Conservation (phyloP, 371 early-diverging fungal species). For the Umbelopsis sp. region DNA sequence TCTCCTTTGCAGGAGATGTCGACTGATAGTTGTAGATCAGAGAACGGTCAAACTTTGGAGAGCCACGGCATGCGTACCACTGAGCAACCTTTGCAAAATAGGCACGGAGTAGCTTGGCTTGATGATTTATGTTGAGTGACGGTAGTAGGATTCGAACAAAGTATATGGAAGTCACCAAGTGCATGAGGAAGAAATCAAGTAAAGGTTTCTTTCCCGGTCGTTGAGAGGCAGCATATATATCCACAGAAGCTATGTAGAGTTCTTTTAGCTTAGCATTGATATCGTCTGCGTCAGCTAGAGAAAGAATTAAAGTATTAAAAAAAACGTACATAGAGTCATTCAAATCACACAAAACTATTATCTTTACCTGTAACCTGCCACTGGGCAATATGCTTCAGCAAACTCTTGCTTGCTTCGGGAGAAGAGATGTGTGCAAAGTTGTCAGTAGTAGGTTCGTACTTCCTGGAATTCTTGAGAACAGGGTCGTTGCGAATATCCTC, state of each 20-base stretch:
- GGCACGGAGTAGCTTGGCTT: background rate
- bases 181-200: constrained; percentile 19
- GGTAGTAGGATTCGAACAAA: constrained; percentile 1
- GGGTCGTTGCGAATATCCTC: constrained; percentile 2
- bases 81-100: background rate
- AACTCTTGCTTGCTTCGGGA: background rate
- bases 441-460: background rate
- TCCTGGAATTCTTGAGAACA: background rate
- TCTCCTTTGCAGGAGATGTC: background rate
- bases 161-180: constrained; percentile 16
- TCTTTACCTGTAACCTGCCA: constrained; percentile 13
- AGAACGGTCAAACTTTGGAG: constrained; percentile 4
- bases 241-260: background rate
- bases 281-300: constrained; percentile 7
- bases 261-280: constrained; percentile 2
- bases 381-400: background rate
- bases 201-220: constrained; percentile 4
- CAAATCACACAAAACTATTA: background rate
- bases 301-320: too few relatives aligned
- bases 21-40: background rate
- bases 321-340: too few relatives aligned
- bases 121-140: background rate
- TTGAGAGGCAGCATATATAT: constrained; percentile 1
- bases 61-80: background rate
- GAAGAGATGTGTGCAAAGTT: background rate